These are phyloP conservation scores for Penicillium maclennaniae DNA, from an alignment of 495 filamentous ascomycete genomes.

Conservation along the genomic window DNA sequence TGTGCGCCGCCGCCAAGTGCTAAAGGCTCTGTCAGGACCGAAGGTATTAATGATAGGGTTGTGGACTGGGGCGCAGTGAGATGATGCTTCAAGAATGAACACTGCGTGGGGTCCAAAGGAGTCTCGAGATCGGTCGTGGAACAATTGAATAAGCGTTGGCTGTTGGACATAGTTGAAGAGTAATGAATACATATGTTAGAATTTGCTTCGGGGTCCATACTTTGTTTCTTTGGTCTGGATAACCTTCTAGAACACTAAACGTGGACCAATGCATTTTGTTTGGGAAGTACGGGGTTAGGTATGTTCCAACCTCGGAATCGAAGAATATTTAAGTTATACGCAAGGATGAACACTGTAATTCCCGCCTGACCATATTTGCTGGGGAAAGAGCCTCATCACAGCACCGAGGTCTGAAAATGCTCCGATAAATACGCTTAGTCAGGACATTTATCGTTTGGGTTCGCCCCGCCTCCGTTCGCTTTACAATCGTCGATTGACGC, in stretches of 20 bases:
- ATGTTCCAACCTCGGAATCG: too few relatives aligned
- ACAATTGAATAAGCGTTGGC: neutral
- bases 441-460: neutral
- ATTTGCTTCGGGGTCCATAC: constrained; percentile 4
- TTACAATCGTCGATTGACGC: constrained; percentile 1
- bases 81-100: neutral
- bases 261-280: too few relatives aligned
- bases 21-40: constrained; percentile 2
- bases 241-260: too few relatives aligned
- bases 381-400: too few relatives aligned
- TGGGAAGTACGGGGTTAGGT: too few relatives aligned
- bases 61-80: neutral
- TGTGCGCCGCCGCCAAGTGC: constrained; percentile 30
- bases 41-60: neutral
- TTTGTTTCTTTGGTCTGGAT: neutral
- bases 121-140: neutral
- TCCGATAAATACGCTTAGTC: neutral
- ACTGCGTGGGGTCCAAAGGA: neutral
- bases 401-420: too few relatives aligned
- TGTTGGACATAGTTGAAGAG: neutral
- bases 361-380: too few relatives aligned
- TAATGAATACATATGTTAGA: neutral
- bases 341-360: too few relatives aligned
- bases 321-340: too few relatives aligned
- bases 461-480: constrained; percentile 4